Evolutionary conservation across 106 monocot genomes (phyloP), one percentile per base, ranked within the genome.

Genomic region (Dendrobium huoshanense): DNA sequence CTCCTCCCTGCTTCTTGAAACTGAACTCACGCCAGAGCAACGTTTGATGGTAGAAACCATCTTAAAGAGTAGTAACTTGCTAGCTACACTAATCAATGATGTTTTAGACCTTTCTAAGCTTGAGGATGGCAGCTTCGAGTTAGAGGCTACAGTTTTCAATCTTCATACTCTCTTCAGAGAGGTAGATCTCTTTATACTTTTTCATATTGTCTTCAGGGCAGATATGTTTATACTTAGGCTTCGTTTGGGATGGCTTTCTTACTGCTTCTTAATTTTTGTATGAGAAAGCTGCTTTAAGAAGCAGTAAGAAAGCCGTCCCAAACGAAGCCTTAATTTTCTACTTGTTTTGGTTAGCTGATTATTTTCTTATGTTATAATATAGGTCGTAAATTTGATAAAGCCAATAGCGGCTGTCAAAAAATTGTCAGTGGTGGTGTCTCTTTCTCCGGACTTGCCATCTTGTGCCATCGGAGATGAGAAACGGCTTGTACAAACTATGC

Each of bases 381-480:
- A 97, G 97, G 94, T 94, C n/a, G 77, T 94, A 73, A 89, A 91
- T 87, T 82, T 94, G 61, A 94, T 97, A 82, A 94, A 94, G 48
- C 94, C 97, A 40, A 89, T 97, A 77, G 94, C 94, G 44, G 92
- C 88, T 37, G 83, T 94, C 37, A 97, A 97, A 75, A 90, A 81
- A 73, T 73, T 97, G 20, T 81, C 85, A 29, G 24, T 97, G 9
- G 59, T 56, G n/a, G 72, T 91, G 64, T 83, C 81, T 42, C 72
- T 94, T 82, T 80, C 90, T 64, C 89, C 87, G 18, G 94, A 97
- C 41, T 78, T 97, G 81, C 97, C 97, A 22, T 73, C 88, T 11
- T 86, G 78, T 89, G 94, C 89, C 18, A 58, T 85, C 81, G 97
- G 97, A 44, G 97, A 97, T 82, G 90, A 92, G 79, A 97, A 94